Base-by-base conservation (phyloP, 768 basidiomycete genomes). In the Calocybe gangraenosa region DNA sequence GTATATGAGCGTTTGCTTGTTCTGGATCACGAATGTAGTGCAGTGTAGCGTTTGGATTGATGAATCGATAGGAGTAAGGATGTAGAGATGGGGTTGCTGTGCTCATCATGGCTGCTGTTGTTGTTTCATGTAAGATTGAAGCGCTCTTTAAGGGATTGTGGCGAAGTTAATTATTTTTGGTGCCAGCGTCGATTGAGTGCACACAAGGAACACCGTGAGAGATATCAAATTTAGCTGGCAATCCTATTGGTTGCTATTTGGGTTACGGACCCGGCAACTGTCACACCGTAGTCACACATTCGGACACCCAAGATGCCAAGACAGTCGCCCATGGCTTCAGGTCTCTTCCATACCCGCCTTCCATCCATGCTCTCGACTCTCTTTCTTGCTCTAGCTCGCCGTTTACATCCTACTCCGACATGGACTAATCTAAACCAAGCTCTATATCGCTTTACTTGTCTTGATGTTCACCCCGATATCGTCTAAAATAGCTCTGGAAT, bases 401-500 rank as follows among this genome's bases (percentile, higher is more conserved):
- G 7, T 35, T 18, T 14, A 14, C 6, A 6, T 7, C 7, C 13
- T 35, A 6, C 34, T 35, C 34, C 7, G 13, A 6, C 11, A 28
- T 11, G 11, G 25, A 5, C 11, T 28, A 6, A n/a, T 35, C 34
- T 7, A 4, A n/a, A 14, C 34, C 6, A 5, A 5, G 17, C 17
- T 35, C n/a, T 35, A 5, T 18, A 7, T 35, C 14, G 13, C 34
- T n/a, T 14, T 5, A 35, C 15, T 37, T 34, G 20, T 31, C 20
- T 22, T 41, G 46, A 47, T 51, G 42, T 51, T 49, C 32, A 42
- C 44, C 38, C 37, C 20, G 39, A 18, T 41, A 17, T 34, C 22
- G 51, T 62, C 60, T 57, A 67, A 72, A 70, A 70, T 70, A 70
- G 67, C 64, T 59, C 64, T 59, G 49, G 47, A 52, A 50, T 53